Percentiles rank a stretch among this genome's conserved stretches.
phyloP scores from a whole-genome alignment of 805 yeast species.

The Wickerhamomyces kurtzmanii region DNA sequence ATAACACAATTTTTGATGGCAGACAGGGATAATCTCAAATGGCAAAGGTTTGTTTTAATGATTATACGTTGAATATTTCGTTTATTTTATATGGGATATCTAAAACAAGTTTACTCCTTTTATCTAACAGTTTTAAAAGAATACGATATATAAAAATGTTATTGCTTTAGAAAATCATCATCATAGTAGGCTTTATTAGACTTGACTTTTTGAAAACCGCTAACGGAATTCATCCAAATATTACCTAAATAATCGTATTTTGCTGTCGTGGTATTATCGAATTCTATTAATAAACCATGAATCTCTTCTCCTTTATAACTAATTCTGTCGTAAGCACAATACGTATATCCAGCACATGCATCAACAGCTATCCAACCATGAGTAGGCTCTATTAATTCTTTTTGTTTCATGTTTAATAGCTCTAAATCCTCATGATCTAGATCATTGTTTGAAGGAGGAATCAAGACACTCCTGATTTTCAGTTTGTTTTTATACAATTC shows the following conservation, averaged over 20 bases:
- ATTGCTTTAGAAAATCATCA: too few species aligned
- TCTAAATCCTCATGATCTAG: conserved; percentile 16
- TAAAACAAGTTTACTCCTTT: neutral
- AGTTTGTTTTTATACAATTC: conserved; percentile 24
- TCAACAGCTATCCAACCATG: conserved; percentile 37
- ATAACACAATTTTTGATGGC: neutral
- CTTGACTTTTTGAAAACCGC: too few species aligned
- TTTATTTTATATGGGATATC: conserved; percentile 1
- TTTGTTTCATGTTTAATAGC: conserved; percentile 6
- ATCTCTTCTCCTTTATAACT: conserved; percentile 18
- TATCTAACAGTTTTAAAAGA: neutral
- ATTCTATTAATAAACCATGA: conserved; percentile 4
- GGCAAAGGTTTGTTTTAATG: neutral
- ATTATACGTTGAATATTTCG: neutral
- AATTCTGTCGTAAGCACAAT: conserved; percentile 45
- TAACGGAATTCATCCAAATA: conserved; percentile 6
- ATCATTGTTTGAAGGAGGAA: conserved; percentile 49
- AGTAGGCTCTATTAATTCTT: conserved; percentile 25
- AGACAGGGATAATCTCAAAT: neutral
- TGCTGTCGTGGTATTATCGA: conserved; percentile 1
- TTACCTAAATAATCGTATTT: conserved; percentile 5
- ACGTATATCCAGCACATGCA: conserved; percentile 37
- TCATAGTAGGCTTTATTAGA: too few species aligned
- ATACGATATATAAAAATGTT: too few species aligned
- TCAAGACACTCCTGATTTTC: conserved; percentile 31